Evolutionary conservation across 2,329 filamentous ascomycete genomes (phyloP).

Genomic region (Diplodia sapinea): DNA sequence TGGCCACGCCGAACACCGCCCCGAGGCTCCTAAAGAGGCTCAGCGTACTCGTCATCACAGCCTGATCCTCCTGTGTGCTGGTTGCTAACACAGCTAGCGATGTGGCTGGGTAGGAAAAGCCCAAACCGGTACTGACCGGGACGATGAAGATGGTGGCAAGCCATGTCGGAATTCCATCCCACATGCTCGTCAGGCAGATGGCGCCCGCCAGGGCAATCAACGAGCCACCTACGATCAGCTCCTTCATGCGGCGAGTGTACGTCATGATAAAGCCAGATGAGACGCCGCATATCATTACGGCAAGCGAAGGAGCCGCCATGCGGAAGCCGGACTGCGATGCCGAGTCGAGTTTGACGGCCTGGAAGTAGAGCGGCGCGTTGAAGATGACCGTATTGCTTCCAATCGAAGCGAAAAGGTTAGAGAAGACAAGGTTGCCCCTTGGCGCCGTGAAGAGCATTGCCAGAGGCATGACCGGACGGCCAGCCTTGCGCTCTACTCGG

Average conservation of each 20-base stretch:
- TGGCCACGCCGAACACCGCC: conserved; percentile 73
- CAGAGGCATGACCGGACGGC: conserved; percentile 58
- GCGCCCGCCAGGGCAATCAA: conserved; percentile 47
- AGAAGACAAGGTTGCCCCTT: conserved; percentile 57
- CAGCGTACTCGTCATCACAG: conserved; percentile 67
- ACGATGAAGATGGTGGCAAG: conserved; percentile 50
- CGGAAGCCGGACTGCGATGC: conserved; percentile 75
- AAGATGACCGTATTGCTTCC: conserved; percentile 66
- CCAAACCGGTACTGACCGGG: conserved; percentile 50
- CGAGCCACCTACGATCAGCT: conserved; percentile 49
- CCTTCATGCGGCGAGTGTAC: conserved; percentile 50
- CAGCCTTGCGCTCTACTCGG: conserved; percentile 46
- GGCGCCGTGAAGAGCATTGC: conserved; percentile 55
- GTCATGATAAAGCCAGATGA: conserved; percentile 53
- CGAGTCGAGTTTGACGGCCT: conserved; percentile 57
- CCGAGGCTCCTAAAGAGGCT: conserved; percentile 75
- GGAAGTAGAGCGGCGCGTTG: conserved; percentile 73
- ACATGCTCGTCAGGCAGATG: conserved; percentile 46
- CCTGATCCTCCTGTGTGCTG: conserved; percentile 53
- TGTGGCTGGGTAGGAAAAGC: conserved; percentile 50
- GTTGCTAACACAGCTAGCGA: conserved; percentile 51
- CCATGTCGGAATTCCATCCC: conserved; percentile 48
- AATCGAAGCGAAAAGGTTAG: conserved; percentile 58
- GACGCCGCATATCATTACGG: conserved; percentile 50
- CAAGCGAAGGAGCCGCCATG: conserved; percentile 68